These are phyloP conservation scores for Stropharia rugosoannulata DNA, from an alignment of 768 basidiomycete genomes.

Conservation along the genomic window DNA sequence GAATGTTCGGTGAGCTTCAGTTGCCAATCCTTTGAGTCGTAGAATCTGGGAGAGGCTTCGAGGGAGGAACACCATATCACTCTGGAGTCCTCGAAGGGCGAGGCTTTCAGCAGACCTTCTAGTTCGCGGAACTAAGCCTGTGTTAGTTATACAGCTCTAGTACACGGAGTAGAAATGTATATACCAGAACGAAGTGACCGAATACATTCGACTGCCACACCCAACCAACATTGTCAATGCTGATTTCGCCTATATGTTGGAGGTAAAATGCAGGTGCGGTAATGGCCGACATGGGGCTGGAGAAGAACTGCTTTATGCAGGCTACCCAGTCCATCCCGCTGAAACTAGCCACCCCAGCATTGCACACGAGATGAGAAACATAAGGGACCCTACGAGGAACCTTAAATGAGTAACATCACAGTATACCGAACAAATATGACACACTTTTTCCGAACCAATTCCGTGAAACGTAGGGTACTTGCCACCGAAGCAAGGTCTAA, in stretches of 20 bases:
- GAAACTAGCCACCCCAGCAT: slow-evolving; percentile 73
- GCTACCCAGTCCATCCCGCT: slow-evolving; percentile 47
- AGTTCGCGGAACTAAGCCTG: slow-evolving; percentile 59
- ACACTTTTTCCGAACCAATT: slow-evolving; percentile 53
- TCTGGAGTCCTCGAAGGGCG: slow-evolving; percentile 46
- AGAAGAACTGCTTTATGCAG: slow-evolving; percentile 46
- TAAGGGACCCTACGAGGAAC: slow-evolving; percentile 62
- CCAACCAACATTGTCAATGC: slow-evolving; percentile 71
- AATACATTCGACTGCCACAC: slow-evolving; percentile 88
- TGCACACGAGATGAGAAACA: slow-evolving; percentile 77
- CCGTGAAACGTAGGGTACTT: slow-evolving; percentile 63
- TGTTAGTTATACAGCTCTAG: not conserved
- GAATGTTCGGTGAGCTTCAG: slow-evolving; percentile 56
- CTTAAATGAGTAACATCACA: not conserved
- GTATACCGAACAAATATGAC: slow-evolving; percentile 18
- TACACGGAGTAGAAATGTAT: slow-evolving; percentile 29
- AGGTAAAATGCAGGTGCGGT: slow-evolving; percentile 55
- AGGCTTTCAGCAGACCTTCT: slow-evolving; percentile 48
- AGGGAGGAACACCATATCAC: slow-evolving; percentile 82
- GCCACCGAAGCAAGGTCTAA: slow-evolving; percentile 63
- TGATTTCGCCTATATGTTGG: slow-evolving; percentile 59
- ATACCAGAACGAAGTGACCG: slow-evolving; percentile 74
- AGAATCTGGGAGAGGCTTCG: slow-evolving; percentile 54
- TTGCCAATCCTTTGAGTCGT: slow-evolving; percentile 72
- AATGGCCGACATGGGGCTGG: slow-evolving; percentile 43